phyloP scores from a whole-genome alignment of 23 red algal genomes.

The Gracilariopsis chorda region DNA sequence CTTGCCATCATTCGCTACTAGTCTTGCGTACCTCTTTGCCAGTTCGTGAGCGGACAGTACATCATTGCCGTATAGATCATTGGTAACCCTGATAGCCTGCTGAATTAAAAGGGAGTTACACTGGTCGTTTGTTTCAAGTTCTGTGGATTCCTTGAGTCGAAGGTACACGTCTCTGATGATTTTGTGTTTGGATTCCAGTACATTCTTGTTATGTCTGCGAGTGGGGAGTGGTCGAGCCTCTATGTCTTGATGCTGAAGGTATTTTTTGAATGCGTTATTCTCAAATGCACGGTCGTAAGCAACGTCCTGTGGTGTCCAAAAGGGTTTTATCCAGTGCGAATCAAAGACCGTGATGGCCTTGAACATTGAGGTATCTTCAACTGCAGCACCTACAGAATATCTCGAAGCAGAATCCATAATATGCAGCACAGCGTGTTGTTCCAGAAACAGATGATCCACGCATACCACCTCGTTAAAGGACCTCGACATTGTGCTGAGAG shows the following conservation, averaged over 20 bases:
- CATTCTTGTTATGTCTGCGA: background rate
- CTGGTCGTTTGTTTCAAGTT: background rate
- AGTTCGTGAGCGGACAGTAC: background rate
- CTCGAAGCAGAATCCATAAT: background rate
- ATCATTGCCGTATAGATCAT: background rate
- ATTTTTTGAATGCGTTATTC: background rate
- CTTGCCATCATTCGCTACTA: background rate
- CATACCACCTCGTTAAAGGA: background rate
- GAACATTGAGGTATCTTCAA: background rate
- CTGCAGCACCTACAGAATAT: background rate
- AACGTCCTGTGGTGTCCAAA: background rate
- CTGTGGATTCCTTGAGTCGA: background rate
- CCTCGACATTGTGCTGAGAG: background rate
- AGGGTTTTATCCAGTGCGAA: background rate
- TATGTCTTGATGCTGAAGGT: background rate
- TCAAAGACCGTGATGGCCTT: background rate
- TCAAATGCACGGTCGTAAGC: background rate
- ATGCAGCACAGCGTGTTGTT: background rate
- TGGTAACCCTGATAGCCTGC: background rate
- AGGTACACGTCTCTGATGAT: background rate
- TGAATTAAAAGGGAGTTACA: too few species aligned
- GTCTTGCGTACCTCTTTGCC: background rate
- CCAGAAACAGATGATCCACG: conserved; percentile 10
- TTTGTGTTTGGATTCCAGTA: background rate
- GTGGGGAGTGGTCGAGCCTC: background rate